Percentiles rank a stretch among this genome's conserved stretches.
Conservation (phyloP, 805 yeast species). For the Sugiyamaella chiloensis region DNA sequence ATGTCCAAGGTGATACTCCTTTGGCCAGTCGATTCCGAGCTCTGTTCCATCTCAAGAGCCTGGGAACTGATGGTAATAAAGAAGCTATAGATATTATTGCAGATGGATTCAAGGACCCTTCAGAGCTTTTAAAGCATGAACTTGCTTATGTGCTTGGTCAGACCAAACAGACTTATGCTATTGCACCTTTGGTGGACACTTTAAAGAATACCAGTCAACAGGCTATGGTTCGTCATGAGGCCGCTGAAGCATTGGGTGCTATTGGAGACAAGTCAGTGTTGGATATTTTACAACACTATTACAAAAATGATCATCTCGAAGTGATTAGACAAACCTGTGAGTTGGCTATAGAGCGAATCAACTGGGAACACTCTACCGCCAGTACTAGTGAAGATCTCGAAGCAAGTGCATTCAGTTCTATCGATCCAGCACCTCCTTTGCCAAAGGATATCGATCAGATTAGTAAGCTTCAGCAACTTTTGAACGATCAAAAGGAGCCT, state of each 20-base stretch:
- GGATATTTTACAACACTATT: conserved; percentile 59
- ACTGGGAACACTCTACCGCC: conserved; percentile 78
- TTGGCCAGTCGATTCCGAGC: conserved; percentile 92
- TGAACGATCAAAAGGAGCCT: conserved; percentile 74
- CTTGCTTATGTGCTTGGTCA: conserved; percentile 97
- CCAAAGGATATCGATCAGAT: conserved; percentile 63
- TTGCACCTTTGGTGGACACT: conserved; percentile 70
- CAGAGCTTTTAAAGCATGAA: conserved; percentile 94
- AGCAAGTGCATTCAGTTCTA: conserved; percentile 73
- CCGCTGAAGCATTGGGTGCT: conserved; percentile 98
- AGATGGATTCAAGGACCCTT: conserved; percentile 72
- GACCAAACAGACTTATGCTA: conserved; percentile 77
- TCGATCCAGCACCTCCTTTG: conserved; percentile 98
- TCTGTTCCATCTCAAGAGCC: conserved; percentile 79
- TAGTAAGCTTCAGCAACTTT: conserved; percentile 58
- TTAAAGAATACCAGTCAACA: conserved; percentile 60
- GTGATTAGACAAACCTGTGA: conserved; percentile 98
- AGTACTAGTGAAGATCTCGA: conserved; percentile 68
- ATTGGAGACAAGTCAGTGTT: conserved; percentile 77
- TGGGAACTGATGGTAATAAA: conserved; percentile 68
- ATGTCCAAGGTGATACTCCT: conserved; percentile 55
- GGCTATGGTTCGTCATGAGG: conserved; percentile 98
- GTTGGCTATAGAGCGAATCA: conserved; percentile 89
- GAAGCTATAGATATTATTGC: conserved; percentile 81
- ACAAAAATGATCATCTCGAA: conserved; percentile 68